Conservation (phyloP, 2,329 filamentous ascomycete genomes). For the Xylariaceae sp. region DNA sequence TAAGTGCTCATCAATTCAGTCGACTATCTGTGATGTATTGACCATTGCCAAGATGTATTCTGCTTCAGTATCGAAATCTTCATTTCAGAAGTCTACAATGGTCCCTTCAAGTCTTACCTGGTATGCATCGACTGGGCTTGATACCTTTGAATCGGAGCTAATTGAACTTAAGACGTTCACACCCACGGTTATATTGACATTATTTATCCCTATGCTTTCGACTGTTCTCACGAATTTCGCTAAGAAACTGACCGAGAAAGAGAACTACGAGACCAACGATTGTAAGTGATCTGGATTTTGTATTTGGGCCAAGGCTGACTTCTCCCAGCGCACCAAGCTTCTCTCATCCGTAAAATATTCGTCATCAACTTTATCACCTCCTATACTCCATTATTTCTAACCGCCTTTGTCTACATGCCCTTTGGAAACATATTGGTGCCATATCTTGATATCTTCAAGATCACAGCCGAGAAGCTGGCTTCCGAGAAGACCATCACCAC, state of each 20-base stretch:
- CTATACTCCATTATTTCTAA: constrained; percentile 87
- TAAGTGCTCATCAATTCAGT: no score
- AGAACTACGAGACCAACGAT: constrained; percentile 90
- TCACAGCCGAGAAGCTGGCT: constrained; percentile 70
- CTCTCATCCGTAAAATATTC: constrained; percentile 89
- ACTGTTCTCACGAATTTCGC: constrained; percentile 73
- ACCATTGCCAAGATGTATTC: no score
- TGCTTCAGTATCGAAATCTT: constrained; percentile 95
- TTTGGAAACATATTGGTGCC: constrained; percentile 83
- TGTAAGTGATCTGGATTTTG: constrained; percentile 28
- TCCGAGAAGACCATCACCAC: constrained; percentile 67
- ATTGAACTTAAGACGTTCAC: constrained; percentile 64
- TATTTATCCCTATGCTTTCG: constrained; percentile 73
- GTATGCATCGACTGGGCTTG: constrained; percentile 42
- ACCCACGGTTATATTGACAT: constrained; percentile 82
- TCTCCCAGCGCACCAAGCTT: constrained; percentile 65
- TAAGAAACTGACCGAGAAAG: constrained; percentile 70
- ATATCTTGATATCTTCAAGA: constrained; percentile 76
- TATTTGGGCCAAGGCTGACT: constrained; percentile 10
- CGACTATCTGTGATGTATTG: no score
- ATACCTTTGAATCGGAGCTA: constrained; percentile 8
- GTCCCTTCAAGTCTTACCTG: constrained; percentile 79
- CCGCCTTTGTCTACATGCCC: constrained; percentile 90
- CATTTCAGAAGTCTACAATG: constrained; percentile 88
- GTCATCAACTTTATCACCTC: constrained; percentile 96